Conservation (phyloP, 1,284 basidiomycete genomes). For the Cryptococcus amylolentus region DNA sequence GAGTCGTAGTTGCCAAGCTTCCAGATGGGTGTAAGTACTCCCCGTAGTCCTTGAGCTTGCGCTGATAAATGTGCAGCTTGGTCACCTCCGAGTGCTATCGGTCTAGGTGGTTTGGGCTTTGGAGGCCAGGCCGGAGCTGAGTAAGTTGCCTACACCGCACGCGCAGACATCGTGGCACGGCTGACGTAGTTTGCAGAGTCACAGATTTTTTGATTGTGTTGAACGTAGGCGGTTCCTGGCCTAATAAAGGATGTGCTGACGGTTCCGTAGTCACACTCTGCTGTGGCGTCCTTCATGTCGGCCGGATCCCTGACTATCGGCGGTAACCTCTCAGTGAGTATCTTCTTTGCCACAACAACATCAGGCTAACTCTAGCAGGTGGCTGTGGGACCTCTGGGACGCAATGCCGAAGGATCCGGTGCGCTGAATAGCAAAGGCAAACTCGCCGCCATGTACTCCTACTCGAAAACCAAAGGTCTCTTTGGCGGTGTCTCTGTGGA, state of each 20-base stretch:
- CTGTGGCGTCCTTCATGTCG: slow-evolving; percentile 85
- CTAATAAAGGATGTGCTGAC: not conserved
- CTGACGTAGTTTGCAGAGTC: slow-evolving; percentile 59
- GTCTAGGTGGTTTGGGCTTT: slow-evolving; percentile 87
- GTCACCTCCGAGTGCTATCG: slow-evolving; percentile 92
- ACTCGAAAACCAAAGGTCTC: slow-evolving; percentile 89
- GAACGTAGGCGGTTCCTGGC: slow-evolving; percentile 58
- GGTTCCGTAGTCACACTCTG: slow-evolving; percentile 46
- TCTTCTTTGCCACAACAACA: not conserved
- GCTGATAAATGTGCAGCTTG: slow-evolving; percentile 58
- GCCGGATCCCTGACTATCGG: slow-evolving; percentile 87
- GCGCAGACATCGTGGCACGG: slow-evolving; percentile 54
- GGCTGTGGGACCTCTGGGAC: slow-evolving; percentile 87
- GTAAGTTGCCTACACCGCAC: slow-evolving; percentile 30
- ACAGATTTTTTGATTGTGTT: slow-evolving; percentile 93
- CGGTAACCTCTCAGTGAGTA: slow-evolving; percentile 71
- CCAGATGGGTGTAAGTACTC: slow-evolving; percentile 70
- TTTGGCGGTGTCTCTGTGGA: slow-evolving; percentile 79
- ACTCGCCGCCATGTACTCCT: slow-evolving; percentile 93
- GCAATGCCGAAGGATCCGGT: slow-evolving; percentile 90
- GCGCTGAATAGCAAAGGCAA: slow-evolving; percentile 81
- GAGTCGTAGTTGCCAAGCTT: slow-evolving; percentile 83
- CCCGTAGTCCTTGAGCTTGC: not conserved
- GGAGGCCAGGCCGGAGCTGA: slow-evolving; percentile 64
- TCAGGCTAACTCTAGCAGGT: slow-evolving; percentile 47